Conservation (phyloP, 2,329 filamentous ascomycete species). For the Claviceps sp. region DNA sequence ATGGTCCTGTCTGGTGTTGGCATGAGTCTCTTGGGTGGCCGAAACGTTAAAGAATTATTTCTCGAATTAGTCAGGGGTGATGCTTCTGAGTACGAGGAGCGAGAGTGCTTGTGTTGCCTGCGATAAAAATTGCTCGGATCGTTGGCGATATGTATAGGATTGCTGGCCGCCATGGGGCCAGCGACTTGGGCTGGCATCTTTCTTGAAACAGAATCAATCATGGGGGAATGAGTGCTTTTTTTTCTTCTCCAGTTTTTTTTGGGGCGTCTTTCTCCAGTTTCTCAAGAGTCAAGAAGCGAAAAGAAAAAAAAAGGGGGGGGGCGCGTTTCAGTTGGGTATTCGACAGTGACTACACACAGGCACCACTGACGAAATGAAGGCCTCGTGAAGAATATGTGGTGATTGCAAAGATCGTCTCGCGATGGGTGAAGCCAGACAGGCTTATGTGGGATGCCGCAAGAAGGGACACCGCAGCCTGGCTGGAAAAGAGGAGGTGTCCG, state of each 20-base stretch:
- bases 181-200: constrained; percentile 28
- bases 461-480: constrained; percentile 10
- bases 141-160: constrained; percentile 24
- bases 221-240: background rate
- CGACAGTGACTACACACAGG: too few relatives aligned
- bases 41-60: constrained; percentile 48
- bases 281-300: too few relatives aligned
- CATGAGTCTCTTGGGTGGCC: constrained; percentile 45
- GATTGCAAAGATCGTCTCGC: constrained; percentile 6
- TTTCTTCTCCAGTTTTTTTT: background rate
- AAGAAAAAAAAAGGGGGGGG: background rate
- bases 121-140: constrained; percentile 22
- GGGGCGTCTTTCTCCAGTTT: too few relatives aligned
- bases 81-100: constrained; percentile 48
- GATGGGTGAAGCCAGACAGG: constrained; percentile 13
- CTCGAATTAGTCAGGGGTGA: constrained; percentile 40
- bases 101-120: constrained; percentile 45
- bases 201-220: constrained; percentile 5
- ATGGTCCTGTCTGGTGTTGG: constrained; percentile 61
- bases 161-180: constrained; percentile 23
- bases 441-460: constrained; percentile 8
- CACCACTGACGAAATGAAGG: background rate
- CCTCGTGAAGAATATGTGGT: background rate
- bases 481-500: constrained; percentile 5
- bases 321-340: too few relatives aligned